phyloP scores from a whole-genome alignment of 1,139 yeast species.

The Candida albicans region DNA sequence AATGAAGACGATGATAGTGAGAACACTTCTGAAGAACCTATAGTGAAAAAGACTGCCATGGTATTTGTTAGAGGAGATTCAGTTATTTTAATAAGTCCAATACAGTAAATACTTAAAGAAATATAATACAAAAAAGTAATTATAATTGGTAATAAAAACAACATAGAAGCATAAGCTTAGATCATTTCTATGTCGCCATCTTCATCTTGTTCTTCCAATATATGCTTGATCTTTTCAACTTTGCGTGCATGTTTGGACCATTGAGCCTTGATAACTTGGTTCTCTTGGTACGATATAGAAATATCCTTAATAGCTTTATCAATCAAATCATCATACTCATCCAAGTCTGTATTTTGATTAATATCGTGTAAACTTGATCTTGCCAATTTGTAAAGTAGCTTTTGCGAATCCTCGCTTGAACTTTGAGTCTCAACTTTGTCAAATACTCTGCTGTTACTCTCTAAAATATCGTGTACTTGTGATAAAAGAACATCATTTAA shows the following conservation, averaged over 20 bases:
- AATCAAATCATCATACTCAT: constrained; percentile 37
- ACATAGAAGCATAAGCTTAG: background rate
- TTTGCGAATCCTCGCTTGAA: background rate
- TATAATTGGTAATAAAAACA: background rate
- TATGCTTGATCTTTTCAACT: constrained; percentile 27
- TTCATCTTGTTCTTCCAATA: constrained; percentile 16
- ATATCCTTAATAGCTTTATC: constrained; percentile 26
- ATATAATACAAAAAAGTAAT: background rate
- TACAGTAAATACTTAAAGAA: constrained; percentile 9
- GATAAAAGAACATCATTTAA: background rate
- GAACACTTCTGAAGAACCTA: constrained; percentile 30
- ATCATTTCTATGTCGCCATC: constrained; percentile 17
- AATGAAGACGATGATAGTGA: constrained; percentile 40
- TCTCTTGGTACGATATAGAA: constrained; percentile 29
- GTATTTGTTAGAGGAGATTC: constrained; percentile 96
- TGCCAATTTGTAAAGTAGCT: constrained; percentile 12
- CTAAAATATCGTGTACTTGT: constrained; percentile 17
- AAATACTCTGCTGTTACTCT: constrained; percentile 22
- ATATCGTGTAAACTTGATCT: constrained; percentile 18
- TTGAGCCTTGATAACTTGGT: constrained; percentile 31
- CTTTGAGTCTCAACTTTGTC: constrained; percentile 18
- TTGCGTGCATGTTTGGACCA: constrained; percentile 39
- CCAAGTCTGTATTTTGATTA: constrained; percentile 19
- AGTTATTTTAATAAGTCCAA: constrained; percentile 73
- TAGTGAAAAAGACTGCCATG: constrained; percentile 72